Percentiles rank a stretch among this genome's conserved stretches.
Evolutionary conservation across 768 basidiomycete genomes (phyloP).

Genomic region (Suillus subalutaceus): DNA sequence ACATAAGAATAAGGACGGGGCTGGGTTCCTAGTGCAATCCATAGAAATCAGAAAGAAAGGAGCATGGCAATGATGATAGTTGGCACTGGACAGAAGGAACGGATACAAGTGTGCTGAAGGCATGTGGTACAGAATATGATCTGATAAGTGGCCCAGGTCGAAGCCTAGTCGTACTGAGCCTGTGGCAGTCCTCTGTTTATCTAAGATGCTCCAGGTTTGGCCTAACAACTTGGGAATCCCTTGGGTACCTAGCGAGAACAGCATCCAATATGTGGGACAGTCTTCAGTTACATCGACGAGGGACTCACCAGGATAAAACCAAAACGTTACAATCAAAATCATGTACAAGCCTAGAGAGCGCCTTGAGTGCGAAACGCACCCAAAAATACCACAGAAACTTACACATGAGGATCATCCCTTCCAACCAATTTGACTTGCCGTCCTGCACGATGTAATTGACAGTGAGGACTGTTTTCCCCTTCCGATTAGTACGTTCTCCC

Average conservation of each 20-base stretch:
- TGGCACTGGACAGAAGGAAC: too few relatives aligned
- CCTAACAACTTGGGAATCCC: constrained; percentile 2
- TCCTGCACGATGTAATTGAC: constrained; percentile 88
- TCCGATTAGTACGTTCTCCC: not conserved
- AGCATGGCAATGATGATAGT: not conserved
- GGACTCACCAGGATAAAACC: constrained; percentile 53
- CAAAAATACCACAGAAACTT: constrained; percentile 16
- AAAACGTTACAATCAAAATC: constrained; percentile 57
- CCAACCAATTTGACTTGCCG: constrained; percentile 90
- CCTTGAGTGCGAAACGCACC: not conserved
- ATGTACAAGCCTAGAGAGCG: constrained; percentile 49
- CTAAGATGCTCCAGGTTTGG: not conserved
- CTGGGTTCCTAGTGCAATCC: not conserved
- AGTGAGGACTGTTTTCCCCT: constrained; percentile 58
- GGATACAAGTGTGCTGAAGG: too few relatives aligned
- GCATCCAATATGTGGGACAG: not conserved
- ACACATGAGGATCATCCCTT: constrained; percentile 79
- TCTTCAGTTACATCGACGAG: too few relatives aligned
- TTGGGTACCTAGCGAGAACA: not conserved
- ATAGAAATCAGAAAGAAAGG: not conserved
- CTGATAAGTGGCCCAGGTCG: not conserved
- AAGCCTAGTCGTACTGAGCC: not conserved
- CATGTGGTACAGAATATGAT: not conserved
- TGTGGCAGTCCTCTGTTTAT: too few relatives aligned
- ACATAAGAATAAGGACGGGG: not conserved